A percentile compares a stretch with the other conserved stretches of the same genome.
phyloP scores from a whole-genome alignment of 2,329 filamentous ascomycete species.

The Monilinia fructigena region DNA sequence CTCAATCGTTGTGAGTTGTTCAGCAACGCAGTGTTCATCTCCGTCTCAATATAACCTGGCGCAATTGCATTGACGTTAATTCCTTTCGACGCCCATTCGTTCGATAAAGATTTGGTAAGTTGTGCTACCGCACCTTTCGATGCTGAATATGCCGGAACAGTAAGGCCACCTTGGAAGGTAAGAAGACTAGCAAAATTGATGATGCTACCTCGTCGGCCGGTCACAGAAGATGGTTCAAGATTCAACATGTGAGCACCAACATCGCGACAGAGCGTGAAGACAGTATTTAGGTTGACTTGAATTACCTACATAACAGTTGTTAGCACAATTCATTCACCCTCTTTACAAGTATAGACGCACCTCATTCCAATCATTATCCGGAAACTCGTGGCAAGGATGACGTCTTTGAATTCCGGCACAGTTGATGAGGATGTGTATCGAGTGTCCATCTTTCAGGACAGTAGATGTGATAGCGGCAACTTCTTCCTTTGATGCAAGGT shows the following conservation, averaged over 20 bases:
- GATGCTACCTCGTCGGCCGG: constrained; percentile 65
- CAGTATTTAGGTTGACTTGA: constrained; percentile 80
- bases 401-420: constrained; percentile 46
- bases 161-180: constrained; percentile 88
- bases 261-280: constrained; percentile 77
- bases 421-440: constrained; percentile 48
- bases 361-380: constrained; percentile 43
- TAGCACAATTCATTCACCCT: constrained; percentile 30
- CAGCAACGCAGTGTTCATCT: constrained; percentile 86
- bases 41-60: constrained; percentile 87
- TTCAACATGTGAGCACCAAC: constrained; percentile 75
- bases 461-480: constrained; percentile 60
- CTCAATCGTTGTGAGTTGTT: constrained; percentile 66
- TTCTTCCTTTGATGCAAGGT: constrained; percentile 61
- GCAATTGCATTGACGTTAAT: constrained; percentile 86
- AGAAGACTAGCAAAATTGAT: constrained; percentile 84
- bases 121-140: constrained; percentile 83
- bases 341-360: constrained; percentile 44
- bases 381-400: constrained; percentile 43
- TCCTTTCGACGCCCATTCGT: constrained; percentile 80
- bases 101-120: constrained; percentile 63
- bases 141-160: constrained; percentile 83
- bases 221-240: constrained; percentile 66
- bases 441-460: constrained; percentile 53
- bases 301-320: constrained; percentile 51